Conservation (phyloP, 805 yeast genomes). For the Starmera quercuum region DNA sequence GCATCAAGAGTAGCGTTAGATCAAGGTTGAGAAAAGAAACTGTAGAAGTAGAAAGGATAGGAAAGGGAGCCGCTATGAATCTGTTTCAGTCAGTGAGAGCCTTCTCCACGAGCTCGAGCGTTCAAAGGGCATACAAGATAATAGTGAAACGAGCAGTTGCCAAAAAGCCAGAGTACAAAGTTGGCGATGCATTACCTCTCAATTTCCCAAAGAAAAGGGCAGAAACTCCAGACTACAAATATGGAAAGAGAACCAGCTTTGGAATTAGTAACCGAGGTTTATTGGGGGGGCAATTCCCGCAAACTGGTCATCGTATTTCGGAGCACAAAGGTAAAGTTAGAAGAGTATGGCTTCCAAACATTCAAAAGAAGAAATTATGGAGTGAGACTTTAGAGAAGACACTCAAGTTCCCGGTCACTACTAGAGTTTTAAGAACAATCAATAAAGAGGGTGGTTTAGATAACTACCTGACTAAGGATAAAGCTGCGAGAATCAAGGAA, state of each 20-base stretch:
- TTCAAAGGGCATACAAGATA: constrained; percentile 29
- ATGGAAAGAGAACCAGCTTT: constrained; percentile 69
- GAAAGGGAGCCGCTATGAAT: too few relatives aligned
- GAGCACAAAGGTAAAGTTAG: constrained; percentile 68
- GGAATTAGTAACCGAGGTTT: constrained; percentile 85
- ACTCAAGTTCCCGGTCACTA: constrained; percentile 49
- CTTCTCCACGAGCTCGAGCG: constrained; percentile 1
- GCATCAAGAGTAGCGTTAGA: too few relatives aligned
- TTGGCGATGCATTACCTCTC: constrained; percentile 47
- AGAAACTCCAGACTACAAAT: constrained; percentile 61
- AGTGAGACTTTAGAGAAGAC: constrained; percentile 66
- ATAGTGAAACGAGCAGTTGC: constrained; percentile 43
- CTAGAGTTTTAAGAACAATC: constrained; percentile 79
- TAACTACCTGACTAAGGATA: constrained; percentile 77
- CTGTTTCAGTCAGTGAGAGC: too few relatives aligned
- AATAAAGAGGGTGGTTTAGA: constrained; percentile 95
- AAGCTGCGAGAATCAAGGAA: constrained; percentile 84
- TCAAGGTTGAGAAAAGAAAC: too few relatives aligned
- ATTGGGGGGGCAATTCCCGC: constrained; percentile 81
- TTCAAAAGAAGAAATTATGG: constrained; percentile 70
- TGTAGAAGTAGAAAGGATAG: too few relatives aligned
- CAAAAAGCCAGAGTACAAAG: constrained; percentile 32
- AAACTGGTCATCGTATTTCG: constrained; percentile 69
- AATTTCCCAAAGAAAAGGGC: constrained; percentile 36
- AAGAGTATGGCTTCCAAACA: constrained; percentile 79